Evolutionary conservation across 768 basidiomycete genomes (phyloP).

Genomic region (Inosperma sp.): DNA sequence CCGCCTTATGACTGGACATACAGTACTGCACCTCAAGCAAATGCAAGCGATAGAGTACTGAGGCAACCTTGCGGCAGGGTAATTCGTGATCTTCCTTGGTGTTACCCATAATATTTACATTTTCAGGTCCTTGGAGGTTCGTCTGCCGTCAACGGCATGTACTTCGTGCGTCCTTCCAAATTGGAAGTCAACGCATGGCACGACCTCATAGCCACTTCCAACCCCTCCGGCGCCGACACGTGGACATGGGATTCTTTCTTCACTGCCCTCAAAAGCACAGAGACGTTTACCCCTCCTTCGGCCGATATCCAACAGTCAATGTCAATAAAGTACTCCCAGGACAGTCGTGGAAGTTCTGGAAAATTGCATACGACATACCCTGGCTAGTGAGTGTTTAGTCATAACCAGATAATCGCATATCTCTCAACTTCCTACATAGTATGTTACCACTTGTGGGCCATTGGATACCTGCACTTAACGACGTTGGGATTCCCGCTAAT

Average conservation of each 20-base stretch:
- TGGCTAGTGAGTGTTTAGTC: constrained; percentile 41
- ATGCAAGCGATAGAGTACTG: constrained; percentile 39
- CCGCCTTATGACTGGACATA: constrained; percentile 53
- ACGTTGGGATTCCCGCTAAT: constrained; percentile 42
- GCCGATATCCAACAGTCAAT: constrained; percentile 35
- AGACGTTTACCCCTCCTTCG: constrained; percentile 53
- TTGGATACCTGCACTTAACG: constrained; percentile 52
- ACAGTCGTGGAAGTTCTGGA: constrained; percentile 49
- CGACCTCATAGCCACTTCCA: constrained; percentile 35
- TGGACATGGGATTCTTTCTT: constrained; percentile 50
- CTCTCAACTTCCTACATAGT: constrained; percentile 30
- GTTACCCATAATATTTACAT: neutral
- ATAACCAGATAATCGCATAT: constrained; percentile 13
- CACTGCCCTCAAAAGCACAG: constrained; percentile 44
- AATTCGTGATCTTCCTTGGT: neutral
- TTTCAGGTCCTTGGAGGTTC: constrained; percentile 59
- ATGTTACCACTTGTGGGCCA: constrained; percentile 51
- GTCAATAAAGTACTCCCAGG: constrained; percentile 41
- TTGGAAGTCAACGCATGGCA: constrained; percentile 49
- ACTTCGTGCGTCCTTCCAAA: constrained; percentile 51
- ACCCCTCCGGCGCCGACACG: constrained; percentile 31
- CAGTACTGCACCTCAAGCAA: constrained; percentile 43
- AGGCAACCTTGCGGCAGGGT: constrained; percentile 63
- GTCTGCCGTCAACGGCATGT: constrained; percentile 67
- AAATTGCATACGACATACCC: constrained; percentile 42